A percentile compares a stretch with the other conserved stretches of the same genome.
Evolutionary conservation across 1,139 yeast genomes (phyloP).

Genomic region (Hemisphaericaspora xylofermentans): DNA sequence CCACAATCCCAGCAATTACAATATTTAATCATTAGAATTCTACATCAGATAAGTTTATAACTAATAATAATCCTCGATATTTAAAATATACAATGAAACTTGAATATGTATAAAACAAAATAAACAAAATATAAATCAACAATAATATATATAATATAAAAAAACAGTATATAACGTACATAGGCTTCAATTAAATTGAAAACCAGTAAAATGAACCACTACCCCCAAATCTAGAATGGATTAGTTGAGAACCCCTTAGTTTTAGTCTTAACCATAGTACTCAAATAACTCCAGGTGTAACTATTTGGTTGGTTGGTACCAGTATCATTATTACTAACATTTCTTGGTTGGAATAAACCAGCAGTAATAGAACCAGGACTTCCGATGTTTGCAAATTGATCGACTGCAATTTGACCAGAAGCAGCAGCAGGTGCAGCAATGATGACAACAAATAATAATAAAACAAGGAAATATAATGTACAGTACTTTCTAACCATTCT

Average conservation of each 20-base stretch:
- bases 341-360: slow-evolving; percentile 90
- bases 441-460: slow-evolving; percentile 68
- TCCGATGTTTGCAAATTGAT: slow-evolving; percentile 21
- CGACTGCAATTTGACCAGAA: slow-evolving; percentile 36
- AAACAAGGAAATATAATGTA: slow-evolving; percentile 69
- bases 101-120: slow-evolving; percentile 5
- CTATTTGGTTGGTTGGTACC: slow-evolving; percentile 53
- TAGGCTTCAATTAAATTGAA: background rate
- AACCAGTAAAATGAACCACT: background rate
- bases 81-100: slow-evolving; percentile 5
- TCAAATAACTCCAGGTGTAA: slow-evolving; percentile 43
- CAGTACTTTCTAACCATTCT: slow-evolving; percentile 98
- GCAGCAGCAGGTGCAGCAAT: slow-evolving; percentile 94
- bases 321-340: slow-evolving; percentile 78
- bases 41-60: background rate
- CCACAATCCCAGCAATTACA: no score
- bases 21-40: background rate
- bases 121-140: slow-evolving; percentile 5
- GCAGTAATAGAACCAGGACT: slow-evolving; percentile 48
- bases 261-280: slow-evolving; percentile 53
- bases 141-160: slow-evolving; percentile 4
- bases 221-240: slow-evolving; percentile 35
- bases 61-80: slow-evolving; percentile 2
- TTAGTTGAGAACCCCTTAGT: slow-evolving; percentile 62
- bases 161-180: slow-evolving; percentile 10